These are phyloP conservation scores for Trichosanthes cucumerina DNA, from an alignment of 306 rosid genomes.

Conservation along the genomic window DNA sequence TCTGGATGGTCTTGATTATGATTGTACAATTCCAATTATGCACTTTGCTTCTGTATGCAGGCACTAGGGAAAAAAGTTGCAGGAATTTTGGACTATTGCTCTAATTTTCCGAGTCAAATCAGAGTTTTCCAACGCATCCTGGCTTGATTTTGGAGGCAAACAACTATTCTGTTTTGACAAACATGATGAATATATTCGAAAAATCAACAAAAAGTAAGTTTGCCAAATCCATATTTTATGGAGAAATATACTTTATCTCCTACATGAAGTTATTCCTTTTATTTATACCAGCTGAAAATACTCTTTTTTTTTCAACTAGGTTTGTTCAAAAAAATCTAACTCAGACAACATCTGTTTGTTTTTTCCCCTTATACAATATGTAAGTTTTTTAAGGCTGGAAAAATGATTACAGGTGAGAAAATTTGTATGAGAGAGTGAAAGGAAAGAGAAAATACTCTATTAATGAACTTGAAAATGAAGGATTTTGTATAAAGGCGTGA, in stretches of 20 bases:
- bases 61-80: background rate
- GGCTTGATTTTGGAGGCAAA: conserved; percentile 10
- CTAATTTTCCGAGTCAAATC: background rate
- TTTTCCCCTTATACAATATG: background rate
- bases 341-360: background rate
- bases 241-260: background rate
- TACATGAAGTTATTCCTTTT: conserved; percentile 6
- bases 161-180: conserved; percentile 6
- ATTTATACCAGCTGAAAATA: background rate
- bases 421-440: background rate
- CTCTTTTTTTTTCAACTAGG: background rate
- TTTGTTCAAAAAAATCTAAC: background rate
- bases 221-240: background rate
- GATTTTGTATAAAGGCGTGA: conserved; percentile 26
- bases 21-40: conserved; percentile 7
- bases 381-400: background rate
- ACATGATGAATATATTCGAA: background rate
- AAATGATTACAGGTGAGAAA: background rate
- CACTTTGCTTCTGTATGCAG: conserved; percentile 2
- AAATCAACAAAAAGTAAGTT: background rate
- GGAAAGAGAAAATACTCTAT: background rate
- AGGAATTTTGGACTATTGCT: background rate
- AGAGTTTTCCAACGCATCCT: background rate
- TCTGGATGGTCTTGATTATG: conserved; percentile 5
- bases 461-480: background rate